phyloP scores from a whole-genome alignment of 768 basidiomycete species.

The Russula abietina region DNA sequence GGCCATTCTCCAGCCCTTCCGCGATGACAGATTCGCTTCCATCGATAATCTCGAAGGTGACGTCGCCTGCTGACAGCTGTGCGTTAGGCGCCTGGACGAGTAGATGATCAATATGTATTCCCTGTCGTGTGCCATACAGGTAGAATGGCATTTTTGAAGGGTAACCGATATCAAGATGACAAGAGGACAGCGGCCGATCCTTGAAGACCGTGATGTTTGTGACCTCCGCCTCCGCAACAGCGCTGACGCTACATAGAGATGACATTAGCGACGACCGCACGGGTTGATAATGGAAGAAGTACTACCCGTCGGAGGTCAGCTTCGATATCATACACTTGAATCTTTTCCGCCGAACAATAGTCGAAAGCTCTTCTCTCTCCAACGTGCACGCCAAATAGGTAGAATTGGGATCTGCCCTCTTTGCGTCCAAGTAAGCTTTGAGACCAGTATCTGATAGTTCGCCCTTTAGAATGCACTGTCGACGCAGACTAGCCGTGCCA shows the following conservation, averaged over 20 bases:
- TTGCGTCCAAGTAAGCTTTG: conserved; percentile 23
- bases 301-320: conserved; percentile 21
- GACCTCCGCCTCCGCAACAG: conserved; percentile 20
- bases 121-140: conserved; percentile 33
- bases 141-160: conserved; percentile 36
- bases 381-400: conserved; percentile 27
- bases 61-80: conserved; percentile 25
- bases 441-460: conserved; percentile 26
- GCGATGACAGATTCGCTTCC: conserved; percentile 9
- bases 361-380: conserved; percentile 19
- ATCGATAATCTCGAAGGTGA: conserved; percentile 16
- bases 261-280: neutral
- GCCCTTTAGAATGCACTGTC: conserved; percentile 36
- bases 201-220: conserved; percentile 32
- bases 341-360: conserved; percentile 9
- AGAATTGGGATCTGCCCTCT: conserved; percentile 20
- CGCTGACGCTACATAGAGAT: conserved; percentile 11
- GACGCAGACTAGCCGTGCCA: conserved; percentile 34
- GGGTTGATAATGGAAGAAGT: neutral
- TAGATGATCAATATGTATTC: conserved; percentile 35
- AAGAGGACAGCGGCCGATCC: conserved; percentile 30
- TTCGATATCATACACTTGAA: conserved; percentile 19
- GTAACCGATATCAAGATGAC: conserved; percentile 32
- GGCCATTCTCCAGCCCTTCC: conserved; percentile 18
- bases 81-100: conserved; percentile 26